A percentile compares a stretch with the other conserved stretches of the same genome.
These are phyloP conservation scores for Sugiyamaella novakii DNA, from an alignment of 1,139 yeast species.

Conservation along the genomic window DNA sequence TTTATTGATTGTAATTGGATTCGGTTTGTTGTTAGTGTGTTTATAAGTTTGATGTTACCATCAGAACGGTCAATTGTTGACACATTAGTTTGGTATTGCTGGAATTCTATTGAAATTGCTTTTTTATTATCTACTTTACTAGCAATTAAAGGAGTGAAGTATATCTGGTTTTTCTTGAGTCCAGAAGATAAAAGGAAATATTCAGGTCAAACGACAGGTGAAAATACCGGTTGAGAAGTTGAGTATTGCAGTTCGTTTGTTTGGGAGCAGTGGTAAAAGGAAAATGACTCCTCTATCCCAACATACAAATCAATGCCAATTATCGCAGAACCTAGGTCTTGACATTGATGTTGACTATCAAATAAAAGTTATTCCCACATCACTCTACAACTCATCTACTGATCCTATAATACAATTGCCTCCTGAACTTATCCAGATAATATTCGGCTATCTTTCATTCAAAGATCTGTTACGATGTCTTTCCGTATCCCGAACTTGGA, in stretches of 20 bases:
- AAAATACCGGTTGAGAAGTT: too few species aligned
- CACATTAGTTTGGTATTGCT: not conserved
- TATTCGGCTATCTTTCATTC: slow-evolving; percentile 7
- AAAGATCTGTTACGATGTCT: not conserved
- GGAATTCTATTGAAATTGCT: slow-evolving; percentile 5
- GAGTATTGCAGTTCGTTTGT: too few species aligned
- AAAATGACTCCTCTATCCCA: too few species aligned
- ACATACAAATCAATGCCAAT: too few species aligned
- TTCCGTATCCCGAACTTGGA: slow-evolving; percentile 7
- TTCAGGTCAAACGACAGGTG: too few species aligned
- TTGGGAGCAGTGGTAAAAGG: too few species aligned
- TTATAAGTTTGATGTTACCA: too few species aligned
- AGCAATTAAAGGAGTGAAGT: not conserved
- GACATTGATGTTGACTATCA: too few species aligned
- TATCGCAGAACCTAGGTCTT: too few species aligned
- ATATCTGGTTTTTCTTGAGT: slow-evolving; percentile 3
- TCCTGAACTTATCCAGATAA: slow-evolving; percentile 5
- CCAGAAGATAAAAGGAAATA: slow-evolving; percentile 3
- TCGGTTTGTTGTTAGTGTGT: not conserved
- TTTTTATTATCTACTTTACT: not conserved
- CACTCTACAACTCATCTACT: not conserved
- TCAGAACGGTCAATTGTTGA: not conserved
- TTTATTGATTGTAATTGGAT: slow-evolving; percentile 1
- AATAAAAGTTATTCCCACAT: not conserved
- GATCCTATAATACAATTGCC: slow-evolving; percentile 9